Evolutionary conservation across 129 eudicot genomes (phyloP), one percentile per base, ranked within the genome.

Genomic region (Solidago caesia): DNA sequence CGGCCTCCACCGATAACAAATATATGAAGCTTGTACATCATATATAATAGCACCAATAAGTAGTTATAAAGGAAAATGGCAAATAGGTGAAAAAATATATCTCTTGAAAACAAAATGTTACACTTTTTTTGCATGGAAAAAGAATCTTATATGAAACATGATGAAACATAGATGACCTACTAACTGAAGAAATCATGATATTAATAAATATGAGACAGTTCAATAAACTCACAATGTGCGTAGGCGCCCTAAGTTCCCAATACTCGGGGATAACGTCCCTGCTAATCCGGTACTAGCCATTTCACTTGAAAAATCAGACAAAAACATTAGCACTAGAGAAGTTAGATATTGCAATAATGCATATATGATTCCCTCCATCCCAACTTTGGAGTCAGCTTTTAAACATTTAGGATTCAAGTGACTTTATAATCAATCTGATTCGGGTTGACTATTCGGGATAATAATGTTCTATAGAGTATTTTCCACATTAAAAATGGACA

Each of bases 231-330:
- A 94, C 97, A 90, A 82, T 21, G 97, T 87, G 52, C 77, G 89
- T 66, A 94, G 99, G 73, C 85, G 97, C 46, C 81, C 85, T 75
- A 94, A 81, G 75, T 88, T 91, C 71, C 97, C 99, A 82, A 94
- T 87, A 75, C 96, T 88, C 42, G 93, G 88, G 26, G 99, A 91
- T 64, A 94, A 80, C 6, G 83, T 75, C 25, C 99, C 99, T 2
- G 93, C 82, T 77, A 94, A 88, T 77, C 99, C 96, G 68, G 84
- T 69, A 77, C 97, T 94, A 74, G 91, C 94, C 99, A 94, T 94
- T 73, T 88, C 99, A 64, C 99, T 94, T 80, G 11, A 16, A 79
- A 57, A 25, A 73, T 73, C 64, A 49, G 47, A 52, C 16, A 51
- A 66, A 26, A 77, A 57, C 14, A 65, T 55, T 6, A 53, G 42